Evolutionary conservation across 2,329 filamentous ascomycete genomes (phyloP), one percentile per base, ranked within the genome.

Genomic region (Claviceps africana): DNA sequence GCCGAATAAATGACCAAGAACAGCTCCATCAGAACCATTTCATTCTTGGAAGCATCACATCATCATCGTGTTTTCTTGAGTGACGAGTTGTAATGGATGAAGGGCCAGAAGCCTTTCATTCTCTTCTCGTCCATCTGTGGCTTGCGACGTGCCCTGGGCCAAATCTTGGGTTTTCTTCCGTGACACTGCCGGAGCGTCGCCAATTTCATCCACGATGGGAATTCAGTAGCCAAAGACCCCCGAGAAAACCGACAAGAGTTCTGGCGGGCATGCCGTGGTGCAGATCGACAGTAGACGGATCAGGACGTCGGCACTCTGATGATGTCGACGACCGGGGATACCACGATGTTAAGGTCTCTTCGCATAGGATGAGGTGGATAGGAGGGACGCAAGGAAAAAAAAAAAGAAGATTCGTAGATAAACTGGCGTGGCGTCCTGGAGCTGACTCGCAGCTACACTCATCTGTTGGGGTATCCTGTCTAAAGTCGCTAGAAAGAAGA

Each of bases 401-500:
- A 11, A 46, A 3, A 31, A 46, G 19, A 30, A n/a, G n/a, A n/a
- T 28, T 28, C 43, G 28, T 19, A 19, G 5, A 47, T 33, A 11
- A 42, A 13, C 43, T 39, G 45, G 35, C 35, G 39, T 11, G 15
- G 43, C 35, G 28, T 47, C 28, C 46, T 39, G 35, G 44, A 11
- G 47, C 43, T 28, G 48, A 13, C 42, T 50, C 19, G 33, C 43
- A 43, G 42, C 49, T 46, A 39, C 31, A 25, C 28, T 22, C 42
- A 25, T 47, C 15, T 19, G 42, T 31, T 31, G 47, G 51, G 51
- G 48, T 50, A 53, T 53, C 51, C 51, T 50, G 28, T 53, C 48
- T 50, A 50, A 31, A 45, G 19, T 48, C 35, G 46, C 43, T 40
- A 22, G 42, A 25, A n/a, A 19, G 19, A 19, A 7, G 11, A 10